Base-by-base conservation (phyloP, 345 rosid species). In the Acer yangbiense region DNA sequence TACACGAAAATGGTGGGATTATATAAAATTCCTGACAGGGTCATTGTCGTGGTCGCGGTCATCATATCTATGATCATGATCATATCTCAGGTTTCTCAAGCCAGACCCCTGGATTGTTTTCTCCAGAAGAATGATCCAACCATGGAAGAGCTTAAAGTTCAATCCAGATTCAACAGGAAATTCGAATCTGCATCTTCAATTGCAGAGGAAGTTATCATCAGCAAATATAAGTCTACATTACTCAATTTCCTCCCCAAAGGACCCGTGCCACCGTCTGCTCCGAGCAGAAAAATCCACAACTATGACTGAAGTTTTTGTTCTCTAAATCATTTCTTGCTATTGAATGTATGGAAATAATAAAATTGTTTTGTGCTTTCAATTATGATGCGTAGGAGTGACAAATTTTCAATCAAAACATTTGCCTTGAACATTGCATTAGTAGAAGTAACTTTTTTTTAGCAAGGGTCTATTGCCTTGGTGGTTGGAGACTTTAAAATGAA, bases 211-310 rank as follows among this genome's bases (percentile, higher is more conserved):
- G 46, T 35, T 78, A 25, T 32, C 20, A 25, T 4, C 17, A 2
- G 20, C 21, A 68, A 69, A 65, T 77, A 69, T 14, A 69, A 52
- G 67, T 58, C 72, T 7, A 66, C 79, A 72, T 17, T 83, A 72
- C 85, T 84, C 73, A 76, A 68, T 76, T 69, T 80, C 61, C 79
- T 80, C 16, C 84, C 87, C 0, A 80, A 76, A 69, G 85, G 89
- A 57, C 20, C 46, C 5, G 29, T 63, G 43, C 85, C 84, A 8
- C 80, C 85, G 3, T 82, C 84, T 23, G 82, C 80, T 64, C 88
- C 85, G 10, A 83, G 87, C 78, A 65, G 75, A 63, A 41, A 82
- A 60, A 66, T 41, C 73, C 81, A 85, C 82, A 61, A 68, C 46
- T 48, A 27, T 21, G 29, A 70, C 52, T 84, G 73, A 78, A 46